Conservation (phyloP, 495 filamentous ascomycete genomes). For the Oidiodendron maius region DNA sequence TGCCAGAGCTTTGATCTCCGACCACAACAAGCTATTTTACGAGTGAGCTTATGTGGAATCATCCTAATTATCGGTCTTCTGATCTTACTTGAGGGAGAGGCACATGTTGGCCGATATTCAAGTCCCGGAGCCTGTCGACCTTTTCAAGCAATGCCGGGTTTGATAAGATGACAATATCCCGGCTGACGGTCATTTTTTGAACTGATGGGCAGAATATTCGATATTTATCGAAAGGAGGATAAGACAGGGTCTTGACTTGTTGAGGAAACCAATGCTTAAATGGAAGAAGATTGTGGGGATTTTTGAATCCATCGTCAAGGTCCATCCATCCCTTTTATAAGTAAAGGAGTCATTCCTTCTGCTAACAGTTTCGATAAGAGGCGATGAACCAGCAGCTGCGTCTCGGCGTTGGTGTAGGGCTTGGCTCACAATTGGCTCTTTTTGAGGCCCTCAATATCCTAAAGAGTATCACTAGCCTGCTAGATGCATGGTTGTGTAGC, state of each 20-base stretch:
- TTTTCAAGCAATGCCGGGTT: slow-evolving; percentile 13
- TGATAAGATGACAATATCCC: slow-evolving; percentile 9
- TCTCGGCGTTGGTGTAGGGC: slow-evolving; percentile 11
- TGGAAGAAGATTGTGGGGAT: slow-evolving; percentile 15
- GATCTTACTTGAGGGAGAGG: slow-evolving; percentile 49
- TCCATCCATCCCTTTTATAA: slow-evolving; percentile 12
- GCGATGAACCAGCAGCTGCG: slow-evolving; percentile 8
- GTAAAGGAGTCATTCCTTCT: slow-evolving; percentile 11
- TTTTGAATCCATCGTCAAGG: slow-evolving; percentile 13
- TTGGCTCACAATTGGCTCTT: slow-evolving; percentile 14
- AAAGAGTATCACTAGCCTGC: slow-evolving; percentile 9
- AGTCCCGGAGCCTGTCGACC: slow-evolving; percentile 41
- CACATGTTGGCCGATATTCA: slow-evolving; percentile 37
- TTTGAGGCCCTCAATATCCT: slow-evolving; percentile 15
- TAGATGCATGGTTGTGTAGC: slow-evolving; percentile 10
- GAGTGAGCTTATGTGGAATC: slow-evolving; percentile 9
- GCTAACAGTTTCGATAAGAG: slow-evolving; percentile 10
- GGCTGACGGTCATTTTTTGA: slow-evolving; percentile 14
- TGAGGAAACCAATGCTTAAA: slow-evolving; percentile 12
- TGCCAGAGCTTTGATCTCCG: slow-evolving; percentile 47
- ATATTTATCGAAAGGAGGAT: slow-evolving; percentile 14
- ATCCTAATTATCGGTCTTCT: slow-evolving; percentile 11
- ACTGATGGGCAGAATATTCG: slow-evolving; percentile 8
- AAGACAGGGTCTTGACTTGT: slow-evolving; percentile 11
- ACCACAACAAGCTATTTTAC: slow-evolving; percentile 37